Evolutionary conservation across 768 basidiomycete species (phyloP), one percentile per base, ranked within the genome.

Genomic region (Hygrophorus pudorinus): DNA sequence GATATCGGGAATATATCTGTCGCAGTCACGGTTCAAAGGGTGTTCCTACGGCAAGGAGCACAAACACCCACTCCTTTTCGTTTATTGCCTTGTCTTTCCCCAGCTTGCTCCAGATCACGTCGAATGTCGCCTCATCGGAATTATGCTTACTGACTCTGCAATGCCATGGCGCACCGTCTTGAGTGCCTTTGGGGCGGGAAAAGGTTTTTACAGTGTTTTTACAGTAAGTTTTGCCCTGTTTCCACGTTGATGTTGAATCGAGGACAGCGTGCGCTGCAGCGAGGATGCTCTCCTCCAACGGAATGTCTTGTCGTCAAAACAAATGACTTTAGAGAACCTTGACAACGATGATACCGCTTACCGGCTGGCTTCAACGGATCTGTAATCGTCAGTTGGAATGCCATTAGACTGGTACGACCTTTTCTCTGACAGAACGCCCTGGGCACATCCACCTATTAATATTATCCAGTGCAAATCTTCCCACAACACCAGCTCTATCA

Each of bases 331-430:
- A 17, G 5, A 24, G 17, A 11, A 2, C 30, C 24, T 17, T 28
- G 18, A 16, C 24, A 45, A 28, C 41, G 29, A 17, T 17, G 10
- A 7, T 49, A 66, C 42, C 42, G 82, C 87, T 87, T 93, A 46
- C 92, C 87, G 0, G 59, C 79, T 1, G 92, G 87, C 56, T 89
- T 85, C 38, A 94, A 90, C 1, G 89, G 88, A 12, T 86, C 65
- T 56, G 78, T 16, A 46, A 43, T 17, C 18, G 29, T 5, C 31
- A 24, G n/a, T 32, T 27, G 29, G 29, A 28, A 28, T 9, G 5
- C 29, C 4, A 38, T 37, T 13, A 33, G 9, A 12, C 13, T 14
- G 12, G 12, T 3, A 5, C 13, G n/a, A n/a, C n/a, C n/a, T n/a
- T n/a, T n/a, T n/a, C n/a, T n/a, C n/a, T n/a, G n/a, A n/a, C n/a